phyloP scores from a whole-genome alignment of 208 protist genomes.

The Wallacemonas sp. region DNA sequence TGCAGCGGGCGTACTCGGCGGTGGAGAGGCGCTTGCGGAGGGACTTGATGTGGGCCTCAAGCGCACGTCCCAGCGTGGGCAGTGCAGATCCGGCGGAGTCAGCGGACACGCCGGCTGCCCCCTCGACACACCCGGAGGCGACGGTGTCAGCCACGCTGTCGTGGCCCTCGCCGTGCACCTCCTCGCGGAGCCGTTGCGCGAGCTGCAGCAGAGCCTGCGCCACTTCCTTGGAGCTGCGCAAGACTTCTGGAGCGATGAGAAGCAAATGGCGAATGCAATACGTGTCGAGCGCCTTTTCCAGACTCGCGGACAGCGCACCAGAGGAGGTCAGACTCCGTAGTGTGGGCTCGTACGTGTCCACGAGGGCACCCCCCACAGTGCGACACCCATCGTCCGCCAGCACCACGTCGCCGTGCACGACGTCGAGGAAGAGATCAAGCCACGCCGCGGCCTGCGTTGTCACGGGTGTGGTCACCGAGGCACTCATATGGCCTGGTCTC shows the following conservation, averaged over 20 bases:
- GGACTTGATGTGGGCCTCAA: constrained; percentile 2
- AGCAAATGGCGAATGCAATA: constrained; percentile 63
- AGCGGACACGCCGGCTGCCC: neutral
- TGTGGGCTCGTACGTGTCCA: constrained; percentile 32
- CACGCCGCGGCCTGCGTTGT: constrained; percentile 13
- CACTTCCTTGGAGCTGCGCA: constrained; percentile 35
- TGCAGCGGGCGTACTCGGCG: constrained; percentile 28
- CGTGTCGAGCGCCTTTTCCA: constrained; percentile 48
- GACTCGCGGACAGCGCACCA: constrained; percentile 25
- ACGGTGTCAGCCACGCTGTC: neutral
- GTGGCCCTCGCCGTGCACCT: neutral
- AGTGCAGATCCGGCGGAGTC: neutral
- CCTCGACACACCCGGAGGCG: too few species aligned
- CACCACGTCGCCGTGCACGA: constrained; percentile 69
- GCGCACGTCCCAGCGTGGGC: neutral
- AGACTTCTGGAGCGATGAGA: constrained; percentile 37
- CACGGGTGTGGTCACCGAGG: neutral
- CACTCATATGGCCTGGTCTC: neutral
- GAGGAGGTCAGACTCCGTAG: constrained; percentile 31
- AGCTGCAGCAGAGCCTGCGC: constrained; percentile 32
- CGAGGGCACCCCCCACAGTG: constrained; percentile 41
- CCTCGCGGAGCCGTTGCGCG: constrained; percentile 27
- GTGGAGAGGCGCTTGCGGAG: constrained; percentile 25
- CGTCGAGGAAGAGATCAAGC: constrained; percentile 58
- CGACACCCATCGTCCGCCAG: constrained; percentile 41